phyloP scores from a whole-genome alignment of 2,329 filamentous ascomycete species.

The Chaetomium strumarium region DNA sequence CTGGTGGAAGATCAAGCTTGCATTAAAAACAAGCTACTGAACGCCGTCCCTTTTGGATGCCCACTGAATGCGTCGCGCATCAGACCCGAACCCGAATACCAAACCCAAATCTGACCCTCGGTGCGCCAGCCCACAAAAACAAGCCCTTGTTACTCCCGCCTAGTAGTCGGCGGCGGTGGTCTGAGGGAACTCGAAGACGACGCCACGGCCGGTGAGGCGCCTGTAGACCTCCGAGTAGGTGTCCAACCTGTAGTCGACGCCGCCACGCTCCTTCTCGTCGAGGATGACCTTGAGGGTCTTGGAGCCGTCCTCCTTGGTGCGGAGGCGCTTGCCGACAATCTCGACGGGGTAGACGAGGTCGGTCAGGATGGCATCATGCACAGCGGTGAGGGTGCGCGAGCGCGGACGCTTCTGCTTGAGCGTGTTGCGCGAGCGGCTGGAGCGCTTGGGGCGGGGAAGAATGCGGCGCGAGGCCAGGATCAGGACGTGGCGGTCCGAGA shows the following conservation, averaged over 20 bases:
- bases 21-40: constrained; percentile 29
- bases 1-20: constrained; percentile 23
- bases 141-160: constrained; percentile 22
- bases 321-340: constrained; percentile 98
- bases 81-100: constrained; percentile 25
- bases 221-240: constrained; percentile 99
- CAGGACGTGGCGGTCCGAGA: constrained; percentile 99
- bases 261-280: constrained; percentile 99
- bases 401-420: constrained; percentile 99
- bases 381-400: constrained; percentile 93
- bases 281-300: constrained; percentile 99
- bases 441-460: constrained; percentile 96
- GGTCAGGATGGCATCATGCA: constrained; percentile 96
- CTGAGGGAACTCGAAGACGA: constrained; percentile 98
- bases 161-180: constrained; percentile 74
- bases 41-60: constrained; percentile 29
- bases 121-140: constrained; percentile 22
- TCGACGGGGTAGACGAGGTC: constrained; percentile 99
- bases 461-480: constrained; percentile 99
- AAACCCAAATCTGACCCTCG: constrained; percentile 24
- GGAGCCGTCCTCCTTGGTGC: constrained; percentile 97
- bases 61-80: constrained; percentile 22
- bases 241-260: constrained; percentile 98
- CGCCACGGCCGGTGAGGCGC: constrained; percentile 90
- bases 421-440: constrained; percentile 89